Evolutionary conservation across 352 stramenopile genomes (phyloP).

Genomic region (Phytophthora aleatoria): DNA sequence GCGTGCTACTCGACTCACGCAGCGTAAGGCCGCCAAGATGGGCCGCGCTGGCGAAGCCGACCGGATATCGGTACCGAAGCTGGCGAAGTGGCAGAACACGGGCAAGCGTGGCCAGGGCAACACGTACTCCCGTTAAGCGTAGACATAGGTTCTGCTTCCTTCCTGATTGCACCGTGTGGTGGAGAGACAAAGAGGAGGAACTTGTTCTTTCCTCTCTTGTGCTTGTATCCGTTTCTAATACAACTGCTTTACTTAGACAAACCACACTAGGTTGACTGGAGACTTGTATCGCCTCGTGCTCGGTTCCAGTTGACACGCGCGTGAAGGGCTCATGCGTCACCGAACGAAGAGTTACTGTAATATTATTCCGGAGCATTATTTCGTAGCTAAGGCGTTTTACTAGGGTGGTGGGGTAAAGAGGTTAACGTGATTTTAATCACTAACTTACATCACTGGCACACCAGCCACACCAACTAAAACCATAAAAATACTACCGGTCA

Average conservation of each 20-base stretch:
- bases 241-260: constrained; percentile 36
- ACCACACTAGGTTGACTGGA: no score
- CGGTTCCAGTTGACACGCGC: no score
- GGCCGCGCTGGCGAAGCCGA: constrained; percentile 82
- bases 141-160: constrained; percentile 20
- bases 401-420: no score
- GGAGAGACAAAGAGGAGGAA: constrained; percentile 26
- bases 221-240: constrained; percentile 34
- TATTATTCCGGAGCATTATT: no score
- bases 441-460: neutral
- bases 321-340: no score
- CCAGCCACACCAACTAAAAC: neutral
- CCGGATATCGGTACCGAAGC: constrained; percentile 78
- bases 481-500: neutral
- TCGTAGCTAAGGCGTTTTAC: no score
- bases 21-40: constrained; percentile 85
- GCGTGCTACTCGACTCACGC: constrained; percentile 54
- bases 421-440: no score
- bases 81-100: constrained; percentile 90
- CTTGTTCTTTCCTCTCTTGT: constrained; percentile 22
- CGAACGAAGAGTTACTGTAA: no score
- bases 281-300: no score
- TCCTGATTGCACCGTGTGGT: constrained; percentile 22
- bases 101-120: constrained; percentile 86
- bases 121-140: constrained; percentile 77